These are phyloP conservation scores for Dictyostelium intermedium DNA, from an alignment of 78 protist species.

Conservation along the genomic window DNA sequence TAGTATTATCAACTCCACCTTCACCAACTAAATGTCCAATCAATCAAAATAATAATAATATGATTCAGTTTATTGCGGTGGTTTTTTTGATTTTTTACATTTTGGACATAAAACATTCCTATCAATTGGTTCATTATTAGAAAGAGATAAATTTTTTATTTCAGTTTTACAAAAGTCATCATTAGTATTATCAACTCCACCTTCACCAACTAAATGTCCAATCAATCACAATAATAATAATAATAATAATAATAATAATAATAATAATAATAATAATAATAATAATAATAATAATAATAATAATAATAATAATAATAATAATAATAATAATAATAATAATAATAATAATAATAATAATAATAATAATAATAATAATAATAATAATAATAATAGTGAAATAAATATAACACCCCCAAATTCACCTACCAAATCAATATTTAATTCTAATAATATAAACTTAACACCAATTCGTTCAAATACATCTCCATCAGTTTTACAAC, in stretches of 20 bases:
- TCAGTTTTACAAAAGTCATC: slow-evolving; percentile 44
- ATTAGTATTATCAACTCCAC: background rate
- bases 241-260: background rate
- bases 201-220: background rate
- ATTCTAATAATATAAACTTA: background rate
- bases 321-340: background rate
- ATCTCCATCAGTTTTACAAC: background rate
- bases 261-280: background rate
- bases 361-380: too few species aligned
- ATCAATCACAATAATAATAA: background rate
- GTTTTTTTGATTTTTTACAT: slow-evolving; percentile 64
- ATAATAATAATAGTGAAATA: background rate
- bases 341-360: background rate
- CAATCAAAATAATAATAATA: background rate
- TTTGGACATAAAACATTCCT: slow-evolving; percentile 34
- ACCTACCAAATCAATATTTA: background rate
- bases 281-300: background rate
- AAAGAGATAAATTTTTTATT: background rate
- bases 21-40: background rate
- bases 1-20: background rate
- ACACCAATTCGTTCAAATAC: background rate
- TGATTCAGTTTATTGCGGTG: slow-evolving; percentile 40
- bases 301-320: background rate
- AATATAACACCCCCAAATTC: background rate
- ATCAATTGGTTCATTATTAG: slow-evolving; percentile 28